Percentiles rank a stretch among this genome's conserved stretches.
phyloP scores from a whole-genome alignment of 2,329 filamentous ascomycete species.

The Rosellinia necatrix region DNA sequence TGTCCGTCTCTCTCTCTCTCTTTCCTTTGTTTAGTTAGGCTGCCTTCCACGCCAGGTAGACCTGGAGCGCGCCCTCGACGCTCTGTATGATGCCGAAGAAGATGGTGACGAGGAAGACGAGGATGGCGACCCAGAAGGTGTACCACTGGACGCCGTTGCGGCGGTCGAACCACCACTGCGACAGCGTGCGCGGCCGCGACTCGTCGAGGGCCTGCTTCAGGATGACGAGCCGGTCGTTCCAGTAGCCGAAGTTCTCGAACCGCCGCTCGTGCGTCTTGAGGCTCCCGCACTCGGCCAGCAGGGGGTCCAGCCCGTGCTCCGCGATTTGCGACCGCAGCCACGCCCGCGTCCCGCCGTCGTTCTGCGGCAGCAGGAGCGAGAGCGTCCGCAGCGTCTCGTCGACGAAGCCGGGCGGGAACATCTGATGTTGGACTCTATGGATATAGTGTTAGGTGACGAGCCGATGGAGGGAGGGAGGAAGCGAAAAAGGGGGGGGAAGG shows the following conservation, averaged over 20 bases:
- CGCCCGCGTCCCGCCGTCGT: conserved; percentile 27
- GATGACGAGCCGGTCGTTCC: conserved; percentile 49
- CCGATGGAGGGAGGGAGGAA: too few species aligned
- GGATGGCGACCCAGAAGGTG: conserved; percentile 52
- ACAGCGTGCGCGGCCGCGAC: conserved; percentile 41
- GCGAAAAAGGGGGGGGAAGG: too few species aligned
- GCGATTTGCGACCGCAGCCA: conserved; percentile 14
- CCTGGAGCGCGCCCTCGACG: conserved; percentile 48
- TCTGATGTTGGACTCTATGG: conserved; percentile 10
- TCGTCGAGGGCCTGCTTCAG: conserved; percentile 50
- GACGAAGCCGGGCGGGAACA: conserved; percentile 40
- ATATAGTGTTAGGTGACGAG: too few species aligned
- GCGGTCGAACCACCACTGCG: conserved; percentile 50
- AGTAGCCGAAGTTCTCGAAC: conserved; percentile 44
- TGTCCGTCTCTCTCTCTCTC: too few species aligned
- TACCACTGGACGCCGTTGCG: conserved; percentile 51
- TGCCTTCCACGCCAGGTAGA: conserved; percentile 37
- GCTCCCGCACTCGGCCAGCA: conserved; percentile 29
- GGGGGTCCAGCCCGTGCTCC: conserved; percentile 4
- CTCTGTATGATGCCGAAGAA: conserved; percentile 49
- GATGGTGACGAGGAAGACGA: conserved; percentile 43
- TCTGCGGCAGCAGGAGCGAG: conserved; percentile 42
- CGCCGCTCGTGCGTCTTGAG: conserved; percentile 42
- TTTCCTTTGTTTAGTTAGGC: conserved; percentile 1
- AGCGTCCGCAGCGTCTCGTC: conserved; percentile 45